Base-by-base conservation (phyloP, 768 basidiomycete genomes). In the Leccinum aurantiacum region DNA sequence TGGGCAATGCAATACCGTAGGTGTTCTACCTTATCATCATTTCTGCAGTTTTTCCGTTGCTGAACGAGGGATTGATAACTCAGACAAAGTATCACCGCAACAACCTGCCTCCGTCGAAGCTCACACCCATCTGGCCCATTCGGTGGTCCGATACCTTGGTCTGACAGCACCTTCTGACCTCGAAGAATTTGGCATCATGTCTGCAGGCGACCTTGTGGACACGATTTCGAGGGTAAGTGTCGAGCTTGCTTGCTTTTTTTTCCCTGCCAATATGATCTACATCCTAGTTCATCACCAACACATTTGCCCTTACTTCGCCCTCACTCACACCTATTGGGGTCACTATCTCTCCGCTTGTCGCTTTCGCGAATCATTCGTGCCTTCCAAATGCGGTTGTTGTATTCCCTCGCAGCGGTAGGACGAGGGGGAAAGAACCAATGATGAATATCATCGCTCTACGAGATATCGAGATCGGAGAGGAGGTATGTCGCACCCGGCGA, bases 381-480 rank as follows among this genome's bases (percentile, higher is more conserved):
- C 80, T 84, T 22, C 92, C 93, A 0, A 95, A 97, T 68, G 93
- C 90, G 0, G 91, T 89, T 33, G 83, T 95, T n/a, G 91, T 98
- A 4, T 98, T 96, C 69, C 95, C 95, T 53, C 79, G 84, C 4
- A 71, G 79, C 3, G 70, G 78, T 5, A 70, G 67, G 13, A 61
- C 71, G 14, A 65, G 66, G 1, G 66, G 58, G 19, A 73, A 79
- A 27, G 88, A 89, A 68, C 85, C 90, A 0, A 60, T 83, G 29
- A 81, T 94, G 84, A 83, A 90, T 38, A 80, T 97, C 11, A 74
- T 95, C 13, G 86, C 89, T 0, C 72, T 98, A 27, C 82, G 81
- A 54, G 77, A 83, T 14, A 88, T 98, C 35, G 53, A 63, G 2
- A 70, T 79, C 0, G 85, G 79, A 7, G 88, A 95, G 71, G 90